Evolutionary conservation across 495 filamentous ascomycete species (phyloP), one percentile per base, ranked within the genome.

Genomic region (Apiosordaria backusii): DNA sequence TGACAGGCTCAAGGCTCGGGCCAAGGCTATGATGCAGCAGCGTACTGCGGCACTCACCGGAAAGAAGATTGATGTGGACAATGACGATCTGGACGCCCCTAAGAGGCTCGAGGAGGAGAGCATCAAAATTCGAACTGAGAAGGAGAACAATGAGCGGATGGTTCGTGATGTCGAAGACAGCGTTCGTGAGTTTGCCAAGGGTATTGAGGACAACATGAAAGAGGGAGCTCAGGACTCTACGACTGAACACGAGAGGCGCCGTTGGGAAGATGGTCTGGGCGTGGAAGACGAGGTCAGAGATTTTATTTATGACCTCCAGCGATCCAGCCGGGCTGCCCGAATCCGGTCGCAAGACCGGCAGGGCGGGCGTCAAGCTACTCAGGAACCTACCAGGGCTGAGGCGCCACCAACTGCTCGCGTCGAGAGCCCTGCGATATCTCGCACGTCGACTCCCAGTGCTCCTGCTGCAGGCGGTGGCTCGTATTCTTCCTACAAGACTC

Each of bases 1-100:
- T 0, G 96, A 99, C 77, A 85, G 94, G 26, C 87, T 98, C 60
- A 97, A 97, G 78, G 96, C 96, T 23, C 88, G 93, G 60, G 93
- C 96, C 35, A 96, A 92, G 76, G 93, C 93, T 50, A 95, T 97
- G 86, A 97, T 99, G 95, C 93, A 98, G 80, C 93, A 97, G 67
- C 89, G 94, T 53, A 91, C 94, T 70, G 96, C 96, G 60, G 94
- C 93, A 50, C 80, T 99, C 69, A 90, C 92, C 55, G 96, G 96
- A 50, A 90, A 88, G 74, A 90, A 92, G 68, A 77, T 88, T 25
- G 85, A 88, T 22, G 76, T 82, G 13, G 80, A 78, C 59, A 84
- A 85, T 50, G 87, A 91, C 65, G 90, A 93, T 72, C 83, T 87
- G 5, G 91, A 86, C 63, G 91, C 92, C 10, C 89, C 92, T 50